Base-by-base conservation (phyloP, 805 yeast genomes). In the Starmerella scarabaei region DNA sequence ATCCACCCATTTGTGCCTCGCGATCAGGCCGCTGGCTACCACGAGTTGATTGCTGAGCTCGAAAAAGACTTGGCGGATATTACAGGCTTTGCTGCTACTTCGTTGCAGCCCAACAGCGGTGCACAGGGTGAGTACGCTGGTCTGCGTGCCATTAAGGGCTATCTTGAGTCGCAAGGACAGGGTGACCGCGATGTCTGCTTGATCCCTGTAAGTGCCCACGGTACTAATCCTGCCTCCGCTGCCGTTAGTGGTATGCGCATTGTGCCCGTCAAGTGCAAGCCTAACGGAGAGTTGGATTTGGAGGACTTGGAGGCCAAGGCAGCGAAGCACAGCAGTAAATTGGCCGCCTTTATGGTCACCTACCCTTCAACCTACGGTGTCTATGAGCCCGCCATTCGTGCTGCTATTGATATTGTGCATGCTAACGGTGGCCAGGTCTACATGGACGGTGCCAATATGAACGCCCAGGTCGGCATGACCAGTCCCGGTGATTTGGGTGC, bases 71-170 rank as follows among this genome's bases (percentile, higher is more conserved):
- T 91, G 50, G 81, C 86, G 41, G 83, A 80, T 48, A 86, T 91
- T 48, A 88, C 98, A 9, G 97, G 97, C 0, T 84, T 91, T 55
- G 82, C 77, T 45, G 88, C 82, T 30, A 79, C 93, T 17, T 81
- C 96, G 2, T 65, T 83, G 44, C 93, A 84, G 77, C 98, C 98
- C 47, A 91, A 91, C 59, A 83, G 96, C 30, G 98, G 98, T 51
- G 97, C 98, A 30, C 95, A 88, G 62, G 98, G 98, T 61, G 98
- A 91, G 63, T 91, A 80, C 63, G 74, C 97, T 14, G 98, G 98
- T 21, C 68, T 91, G 44, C 73, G 93, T 44, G 84, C 85, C 33
- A 88, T 91, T 50, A 72, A 76, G 51, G 72, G 80, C 29, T 91
- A 82, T 58, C 73, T 81, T 51, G 72, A 75, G 45, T 65, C 78